Evolutionary conservation across 306 rosid genomes (phyloP), one percentile per base, ranked within the genome.

Genomic region (Begonia fuchsioides): DNA sequence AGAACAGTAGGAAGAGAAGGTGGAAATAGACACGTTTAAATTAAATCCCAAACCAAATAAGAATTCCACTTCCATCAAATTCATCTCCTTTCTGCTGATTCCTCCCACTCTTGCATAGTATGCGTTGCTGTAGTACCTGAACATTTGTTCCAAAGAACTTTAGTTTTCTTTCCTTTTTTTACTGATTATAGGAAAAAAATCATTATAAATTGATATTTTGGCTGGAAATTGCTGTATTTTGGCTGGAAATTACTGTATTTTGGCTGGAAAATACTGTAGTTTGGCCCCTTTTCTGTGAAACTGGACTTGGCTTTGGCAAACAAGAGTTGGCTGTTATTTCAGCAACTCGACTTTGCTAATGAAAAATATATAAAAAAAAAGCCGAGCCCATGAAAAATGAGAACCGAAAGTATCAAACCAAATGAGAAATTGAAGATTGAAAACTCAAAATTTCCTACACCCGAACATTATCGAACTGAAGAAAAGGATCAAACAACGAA

Each of bases 51-150:
- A 69, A 18, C 87, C 98, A 76, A 92, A 92, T 44, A 92, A 55
- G 50, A 92, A 84, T 44, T 92, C 98, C 68, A 92, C 71, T 52
- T 92, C 98, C 46, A 90, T 94, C 71, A 79, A 79, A 53, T 90
- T 90, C 86, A 90, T 90, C 71, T 90, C 98, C 20, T 48, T 54
- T 50, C 87, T 90, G 63, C 93, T 85, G 49, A 90, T 85, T 54
- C 98, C 96, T 67, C 98, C 98, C 45, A 90, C 86, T 77, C 82
- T 90, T 67, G 98, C 98, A 73, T 77, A 90, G 72, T 79, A 90
- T 11, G 96, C 98, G 67, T 90, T 90, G 77, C 85, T 90, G 71
- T 90, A 85, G 73, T 69, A 90, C 75, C 98, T 90, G 69, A 60
- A 26, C 13, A 49, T 55, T 20, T n/a, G n/a, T n/a, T 35, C 61